A percentile compares a stretch with the other conserved stretches of the same genome.
phyloP scores from a whole-genome alignment of 768 basidiomycete species.

The Inosperma sp. region DNA sequence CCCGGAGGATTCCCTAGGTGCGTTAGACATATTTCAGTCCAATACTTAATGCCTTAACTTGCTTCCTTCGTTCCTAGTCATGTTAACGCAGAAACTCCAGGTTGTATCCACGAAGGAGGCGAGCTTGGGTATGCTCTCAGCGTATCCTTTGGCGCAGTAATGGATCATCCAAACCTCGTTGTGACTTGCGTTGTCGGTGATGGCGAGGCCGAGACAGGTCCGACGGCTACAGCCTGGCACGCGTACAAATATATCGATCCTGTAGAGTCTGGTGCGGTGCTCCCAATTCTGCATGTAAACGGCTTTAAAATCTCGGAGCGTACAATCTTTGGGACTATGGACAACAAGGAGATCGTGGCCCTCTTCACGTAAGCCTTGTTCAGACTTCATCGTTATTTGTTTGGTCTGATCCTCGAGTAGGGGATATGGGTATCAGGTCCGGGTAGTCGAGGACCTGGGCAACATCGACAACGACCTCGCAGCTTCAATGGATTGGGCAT shows the following conservation, averaged over 20 bases:
- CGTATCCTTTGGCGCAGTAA: conserved; percentile 82
- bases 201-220: conserved; percentile 81
- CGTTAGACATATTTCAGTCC: conserved; percentile 14
- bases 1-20: conserved; percentile 83
- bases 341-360: conserved; percentile 72
- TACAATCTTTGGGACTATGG: conserved; percentile 88
- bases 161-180: conserved; percentile 87
- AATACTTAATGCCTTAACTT: no score
- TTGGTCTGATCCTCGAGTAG: conserved; percentile 28
- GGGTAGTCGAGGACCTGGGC: conserved; percentile 65
- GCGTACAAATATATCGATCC: conserved; percentile 89
- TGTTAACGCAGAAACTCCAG: conserved; percentile 82
- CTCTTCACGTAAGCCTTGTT: conserved; percentile 58
- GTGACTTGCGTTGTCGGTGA: conserved; percentile 82
- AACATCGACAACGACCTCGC: conserved; percentile 77
- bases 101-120: conserved; percentile 87
- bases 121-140: conserved; percentile 87
- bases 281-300: conserved; percentile 88
- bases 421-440: conserved; percentile 86
- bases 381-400: not conserved
- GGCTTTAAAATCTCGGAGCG: conserved; percentile 90
- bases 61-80: no score
- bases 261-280: conserved; percentile 80
- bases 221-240: conserved; percentile 80
- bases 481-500: conserved; percentile 77